Conservation (phyloP, 768 basidiomycete species). For the Clitopilus passeckerianus region DNA sequence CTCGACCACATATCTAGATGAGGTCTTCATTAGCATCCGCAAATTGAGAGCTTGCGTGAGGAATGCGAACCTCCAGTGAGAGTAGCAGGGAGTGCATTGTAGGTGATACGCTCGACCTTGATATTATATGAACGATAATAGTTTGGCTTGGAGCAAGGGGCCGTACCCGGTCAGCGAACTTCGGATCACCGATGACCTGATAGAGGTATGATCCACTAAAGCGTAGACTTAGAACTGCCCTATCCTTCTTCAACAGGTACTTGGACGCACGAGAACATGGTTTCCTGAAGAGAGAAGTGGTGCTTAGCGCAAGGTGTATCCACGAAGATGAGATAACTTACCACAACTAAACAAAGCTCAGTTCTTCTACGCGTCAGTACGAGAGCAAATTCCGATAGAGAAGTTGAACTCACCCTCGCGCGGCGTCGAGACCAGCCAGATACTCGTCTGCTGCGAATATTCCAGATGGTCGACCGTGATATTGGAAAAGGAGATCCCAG, state of each 20-base stretch:
- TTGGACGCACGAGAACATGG: constrained; percentile 50
- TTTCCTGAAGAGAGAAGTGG: constrained; percentile 31
- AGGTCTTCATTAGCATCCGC: constrained; percentile 10
- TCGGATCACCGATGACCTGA: constrained; percentile 46
- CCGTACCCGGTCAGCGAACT: constrained; percentile 14
- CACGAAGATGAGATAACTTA: constrained; percentile 15
- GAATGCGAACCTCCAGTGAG: constrained; percentile 33
- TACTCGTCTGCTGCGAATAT: constrained; percentile 56
- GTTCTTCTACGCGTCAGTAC: constrained; percentile 27
- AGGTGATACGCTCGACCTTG: constrained; percentile 40
- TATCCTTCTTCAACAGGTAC: not conserved
- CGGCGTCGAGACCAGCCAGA: constrained; percentile 50
- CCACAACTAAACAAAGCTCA: constrained; percentile 50
- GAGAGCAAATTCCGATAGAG: not conserved
- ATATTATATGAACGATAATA: not conserved
- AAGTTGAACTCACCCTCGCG: constrained; percentile 34
- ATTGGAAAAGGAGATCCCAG: constrained; percentile 54
- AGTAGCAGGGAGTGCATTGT: constrained; percentile 44
- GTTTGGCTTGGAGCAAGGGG: too few relatives aligned
- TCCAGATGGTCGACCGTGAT: constrained; percentile 52
- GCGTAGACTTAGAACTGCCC: not conserved
- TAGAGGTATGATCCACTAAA: constrained; percentile 48
- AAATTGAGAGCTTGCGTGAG: too few relatives aligned
- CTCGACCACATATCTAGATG: constrained; percentile 52
- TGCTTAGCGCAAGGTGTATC: not conserved